Evolutionary conservation across 106 monocot species (phyloP).

Genomic region (Dioscorea zingiberensis): DNA sequence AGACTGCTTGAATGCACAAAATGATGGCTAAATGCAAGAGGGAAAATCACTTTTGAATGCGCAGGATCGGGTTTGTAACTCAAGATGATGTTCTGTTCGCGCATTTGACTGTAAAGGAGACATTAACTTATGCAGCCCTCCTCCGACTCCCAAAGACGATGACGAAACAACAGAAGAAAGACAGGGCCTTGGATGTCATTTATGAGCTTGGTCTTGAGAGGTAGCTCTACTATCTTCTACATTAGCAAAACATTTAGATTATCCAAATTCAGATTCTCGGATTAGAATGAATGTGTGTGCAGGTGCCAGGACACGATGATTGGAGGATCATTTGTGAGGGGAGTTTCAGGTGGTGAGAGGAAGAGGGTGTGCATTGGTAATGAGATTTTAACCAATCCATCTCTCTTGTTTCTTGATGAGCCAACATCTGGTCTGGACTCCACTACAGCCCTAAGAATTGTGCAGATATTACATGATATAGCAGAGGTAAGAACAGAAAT

Average conservation of each 20-base stretch:
- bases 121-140: conserved; percentile 76
- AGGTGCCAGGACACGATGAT: conserved; percentile 86
- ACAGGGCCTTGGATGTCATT: conserved; percentile 66
- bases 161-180: conserved; percentile 60
- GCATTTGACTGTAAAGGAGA: conserved; percentile 78
- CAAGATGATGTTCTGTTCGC: conserved; percentile 79
- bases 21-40: neutral
- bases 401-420: conserved; percentile 72
- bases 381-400: conserved; percentile 79
- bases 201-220: conserved; percentile 83
- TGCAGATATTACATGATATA: conserved; percentile 59
- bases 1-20: neutral
- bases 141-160: conserved; percentile 69
- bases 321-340: conserved; percentile 74
- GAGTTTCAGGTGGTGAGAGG: conserved; percentile 80
- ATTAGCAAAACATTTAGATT: too few species aligned
- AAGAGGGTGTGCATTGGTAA: conserved; percentile 85
- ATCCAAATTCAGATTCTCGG: neutral
- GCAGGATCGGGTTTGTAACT: conserved; percentile 85
- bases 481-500: conserved; percentile 40
- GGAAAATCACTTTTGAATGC: neutral
- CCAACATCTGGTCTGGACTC: conserved; percentile 86
- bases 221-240: conserved; percentile 11
- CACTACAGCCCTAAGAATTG: conserved; percentile 68
- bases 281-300: neutral